Evolutionary conservation across 2,329 filamentous ascomycete genomes (phyloP).

Genomic region (Arthrobotrys conoides): DNA sequence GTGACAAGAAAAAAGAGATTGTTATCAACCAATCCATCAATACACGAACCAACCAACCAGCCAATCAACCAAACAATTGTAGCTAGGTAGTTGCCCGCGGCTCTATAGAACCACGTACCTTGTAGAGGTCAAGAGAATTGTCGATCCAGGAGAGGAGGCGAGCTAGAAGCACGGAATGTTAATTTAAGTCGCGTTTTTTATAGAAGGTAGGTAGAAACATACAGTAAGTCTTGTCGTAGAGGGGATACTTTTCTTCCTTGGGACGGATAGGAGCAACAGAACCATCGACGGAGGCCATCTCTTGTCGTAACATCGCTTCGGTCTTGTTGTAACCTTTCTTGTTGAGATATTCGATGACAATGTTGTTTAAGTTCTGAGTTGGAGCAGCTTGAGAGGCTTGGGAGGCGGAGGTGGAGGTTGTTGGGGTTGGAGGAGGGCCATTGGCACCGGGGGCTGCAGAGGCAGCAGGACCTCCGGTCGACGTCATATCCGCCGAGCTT

Average conservation of each 20-base stretch:
- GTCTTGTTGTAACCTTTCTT: constrained; percentile 96
- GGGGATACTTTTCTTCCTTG: constrained; percentile 77
- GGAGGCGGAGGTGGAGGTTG: constrained; percentile 4
- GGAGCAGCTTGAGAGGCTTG: neutral
- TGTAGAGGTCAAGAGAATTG: constrained; percentile 93
- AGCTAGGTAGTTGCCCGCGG: neutral
- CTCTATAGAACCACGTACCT: constrained; percentile 71
- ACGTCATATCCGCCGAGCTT: constrained; percentile 24
- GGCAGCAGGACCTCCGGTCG: constrained; percentile 38
- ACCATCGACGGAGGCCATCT: constrained; percentile 85
- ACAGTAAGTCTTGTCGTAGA: constrained; percentile 81
- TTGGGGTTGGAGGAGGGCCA: constrained; percentile 11
- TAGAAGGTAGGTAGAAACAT: constrained; percentile 61
- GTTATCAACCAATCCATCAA: constrained; percentile 36
- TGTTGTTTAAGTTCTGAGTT: constrained; percentile 62
- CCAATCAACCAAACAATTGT: neutral
- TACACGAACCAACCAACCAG: constrained; percentile 8
- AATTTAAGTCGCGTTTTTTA: constrained; percentile 6
- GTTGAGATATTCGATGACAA: constrained; percentile 90
- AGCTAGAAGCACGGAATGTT: constrained; percentile 67
- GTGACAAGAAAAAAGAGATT: constrained; percentile 65
- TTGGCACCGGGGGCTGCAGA: constrained; percentile 35
- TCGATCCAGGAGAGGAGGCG: constrained; percentile 87
- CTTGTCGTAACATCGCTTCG: constrained; percentile 90
- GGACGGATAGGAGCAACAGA: constrained; percentile 81